Base-by-base conservation (phyloP, 768 basidiomycete species). In the Cantharellus anzutake region DNA sequence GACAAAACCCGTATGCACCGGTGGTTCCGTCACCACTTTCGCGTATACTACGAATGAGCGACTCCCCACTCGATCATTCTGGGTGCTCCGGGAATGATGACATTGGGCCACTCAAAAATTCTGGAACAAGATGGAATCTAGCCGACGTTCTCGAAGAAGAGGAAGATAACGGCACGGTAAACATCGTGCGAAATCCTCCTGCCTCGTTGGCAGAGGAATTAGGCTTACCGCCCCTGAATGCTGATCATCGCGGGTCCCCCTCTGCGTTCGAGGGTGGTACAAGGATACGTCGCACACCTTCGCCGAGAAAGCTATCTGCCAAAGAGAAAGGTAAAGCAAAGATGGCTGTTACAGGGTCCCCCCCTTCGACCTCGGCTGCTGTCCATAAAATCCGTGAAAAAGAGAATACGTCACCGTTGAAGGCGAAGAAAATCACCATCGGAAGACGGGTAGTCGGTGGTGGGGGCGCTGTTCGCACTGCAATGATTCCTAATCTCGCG, bases 1-100 rank as follows among this genome's bases (percentile, higher is more conserved):
- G 60, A 42, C 60, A 62, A 60, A 62, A 62, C 34, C 60, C 62
- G n/a, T 62, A 62, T 39, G 61, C 61, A 16, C 61, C 61, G 29
- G 60, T 42, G 3, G 60, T 62, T 4, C 50, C 61, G 29, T 62
- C 61, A 7, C 61, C 61, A 41, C 60, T 62, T 5, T 62, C 61
- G 16, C 58, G 58, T 5, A 59, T 59, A 35, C 51, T 59, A 14
- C 35, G 41, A 5, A 57, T 57, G 38, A 14, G 39, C 14, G 56
- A 42, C 56, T 40, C 56, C 14, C 56, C 56, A 5, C 11, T 34
- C 52, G 7, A 7, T 35, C 7, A 29, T 29, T 48, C 44, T 11
- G 44, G 11, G 29, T 11, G 11, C 29, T 48, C 44, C 44, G 29
- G 44, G 11, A 11, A 11, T 48, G 11, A 11, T 29, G 44, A 37